A percentile compares a stretch with the other conserved stretches of the same genome.
Evolutionary conservation across 192 early-diverging fungal species (phyloP).

Genomic region (Backusella westeae): DNA sequence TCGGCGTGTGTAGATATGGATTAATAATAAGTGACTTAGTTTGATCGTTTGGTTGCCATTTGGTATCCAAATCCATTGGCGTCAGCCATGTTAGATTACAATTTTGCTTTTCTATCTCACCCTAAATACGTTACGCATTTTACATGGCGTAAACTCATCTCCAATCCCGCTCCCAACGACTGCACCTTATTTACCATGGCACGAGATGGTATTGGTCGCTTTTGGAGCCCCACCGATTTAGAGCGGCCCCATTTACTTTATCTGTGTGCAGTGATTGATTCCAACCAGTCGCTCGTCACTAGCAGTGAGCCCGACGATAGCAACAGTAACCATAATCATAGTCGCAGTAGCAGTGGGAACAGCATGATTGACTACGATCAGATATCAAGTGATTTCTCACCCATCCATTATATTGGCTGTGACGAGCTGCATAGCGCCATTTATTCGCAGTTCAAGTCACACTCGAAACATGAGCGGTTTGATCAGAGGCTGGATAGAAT

Average conservation of each 20-base stretch:
- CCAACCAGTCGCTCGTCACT: constrained; percentile 53
- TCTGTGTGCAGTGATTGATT: constrained; percentile 69
- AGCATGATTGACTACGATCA: not conserved
- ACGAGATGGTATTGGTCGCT: constrained; percentile 63
- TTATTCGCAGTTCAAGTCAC: constrained; percentile 9
- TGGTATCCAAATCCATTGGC: constrained; percentile 44
- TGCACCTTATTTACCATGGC: constrained; percentile 64
- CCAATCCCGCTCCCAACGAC: not conserved
- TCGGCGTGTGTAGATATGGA: not conserved
- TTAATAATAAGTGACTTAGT: constrained; percentile 30
- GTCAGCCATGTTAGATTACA: constrained; percentile 15
- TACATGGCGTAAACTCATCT: constrained; percentile 59
- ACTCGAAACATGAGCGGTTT: constrained; percentile 30
- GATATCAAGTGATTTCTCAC: constrained; percentile 36
- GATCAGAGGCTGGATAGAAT: constrained; percentile 48
- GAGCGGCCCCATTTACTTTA: constrained; percentile 57
- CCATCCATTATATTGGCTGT: constrained; percentile 59
- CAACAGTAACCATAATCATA: not conserved
- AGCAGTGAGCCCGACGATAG: constrained; percentile 22
- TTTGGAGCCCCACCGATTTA: constrained; percentile 62
- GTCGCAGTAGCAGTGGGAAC: not conserved
- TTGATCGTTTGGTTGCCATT: constrained; percentile 63
- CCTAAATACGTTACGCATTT: constrained; percentile 56
- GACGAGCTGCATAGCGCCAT: constrained; percentile 50
- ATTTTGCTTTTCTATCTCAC: constrained; percentile 70